Base-by-base conservation (phyloP, 345 rosid species). In the Ceriops decandra region DNA sequence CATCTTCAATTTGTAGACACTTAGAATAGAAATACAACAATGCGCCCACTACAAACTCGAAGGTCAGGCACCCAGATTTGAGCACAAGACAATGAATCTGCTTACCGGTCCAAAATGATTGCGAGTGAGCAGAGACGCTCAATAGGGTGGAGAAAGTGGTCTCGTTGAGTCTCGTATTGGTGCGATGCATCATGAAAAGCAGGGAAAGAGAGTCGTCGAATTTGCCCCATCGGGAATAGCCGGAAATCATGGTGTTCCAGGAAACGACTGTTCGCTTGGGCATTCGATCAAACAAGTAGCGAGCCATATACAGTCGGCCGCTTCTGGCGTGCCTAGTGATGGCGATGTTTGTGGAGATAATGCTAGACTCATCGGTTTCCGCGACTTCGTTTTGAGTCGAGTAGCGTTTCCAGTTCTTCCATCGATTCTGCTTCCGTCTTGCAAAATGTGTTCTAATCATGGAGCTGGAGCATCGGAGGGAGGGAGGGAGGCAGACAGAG, bases 241-340 rank as follows among this genome's bases (percentile, higher is more conserved):
- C 83, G 42, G 85, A 81, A 57, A 82, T 75, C 85, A 80, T 62
- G 68, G 77, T 58, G 77, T 84, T 86, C 85, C 86, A 82, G 8
- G 88, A 84, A 64, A 77, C 81, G 0, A 77, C 80, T 2, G 86
- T 77, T 77, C 85, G 68, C 0, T 19, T 33, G 4, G 84, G 79
- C 90, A 86, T 86, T 79, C 70, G 57, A 66, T 86, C 88, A 59
- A 86, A 84, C 80, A 86, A 52, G 20, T 62, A 54, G 2, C 85
- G 87, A 27, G 87, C 90, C 42, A 57, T 16, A 64, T 72, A 62
- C 26, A 79, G 26, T 11, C 63, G 60, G 53, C 86, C 85, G 2
- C 57, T 70, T 65, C 68, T 70, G 0, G 49, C 28, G 1, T 32
- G 57, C 19, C 20, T 5, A 1, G 54, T 30, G 0, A 82, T 81